Evolutionary conservation across 2,329 filamentous ascomycete genomes (phyloP).

Genomic region (Tolypocladium tropicale): DNA sequence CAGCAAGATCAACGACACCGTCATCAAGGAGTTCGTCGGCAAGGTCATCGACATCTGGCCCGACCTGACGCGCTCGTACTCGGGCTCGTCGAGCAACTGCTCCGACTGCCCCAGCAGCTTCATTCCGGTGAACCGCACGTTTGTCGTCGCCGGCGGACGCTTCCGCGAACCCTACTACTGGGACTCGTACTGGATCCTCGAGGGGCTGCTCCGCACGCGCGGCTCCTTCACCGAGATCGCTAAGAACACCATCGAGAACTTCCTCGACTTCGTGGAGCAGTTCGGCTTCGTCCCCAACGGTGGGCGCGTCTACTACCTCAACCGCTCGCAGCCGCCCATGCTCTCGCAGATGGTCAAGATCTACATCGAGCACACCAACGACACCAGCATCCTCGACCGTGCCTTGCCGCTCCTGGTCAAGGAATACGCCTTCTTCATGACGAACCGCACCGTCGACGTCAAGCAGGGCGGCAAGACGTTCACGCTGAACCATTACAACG

Average conservation of each 20-base stretch:
- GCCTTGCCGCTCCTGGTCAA: constrained; percentile 52
- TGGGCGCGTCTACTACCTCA: constrained; percentile 56
- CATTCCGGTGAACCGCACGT: constrained; percentile 55
- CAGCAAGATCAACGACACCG: constrained; percentile 42
- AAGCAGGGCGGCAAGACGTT: constrained; percentile 36
- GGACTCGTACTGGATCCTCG: constrained; percentile 60
- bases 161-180: constrained; percentile 64
- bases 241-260: constrained; percentile 60
- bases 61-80: constrained; percentile 51
- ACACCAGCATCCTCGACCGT: constrained; percentile 47
- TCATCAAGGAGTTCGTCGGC: constrained; percentile 47
- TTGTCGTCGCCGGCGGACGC: constrained; percentile 61
- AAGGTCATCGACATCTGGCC: constrained; percentile 63
- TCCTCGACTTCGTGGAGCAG: constrained; percentile 53
- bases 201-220: constrained; percentile 54
- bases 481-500: constrained; percentile 46
- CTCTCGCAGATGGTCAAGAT: constrained; percentile 55
- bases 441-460: constrained; percentile 48
- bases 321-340: constrained; percentile 57
- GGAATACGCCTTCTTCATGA: constrained; percentile 54
- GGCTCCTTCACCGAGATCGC: constrained; percentile 54
- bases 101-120: constrained; percentile 53
- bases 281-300: constrained; percentile 61
- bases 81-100: constrained; percentile 40
- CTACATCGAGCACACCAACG: constrained; percentile 55